A percentile compares a stretch with the other conserved stretches of the same genome.
These are phyloP conservation scores for Lichenothelia convexa DNA, from an alignment of 495 filamentous ascomycete species.

Conservation along the genomic window DNA sequence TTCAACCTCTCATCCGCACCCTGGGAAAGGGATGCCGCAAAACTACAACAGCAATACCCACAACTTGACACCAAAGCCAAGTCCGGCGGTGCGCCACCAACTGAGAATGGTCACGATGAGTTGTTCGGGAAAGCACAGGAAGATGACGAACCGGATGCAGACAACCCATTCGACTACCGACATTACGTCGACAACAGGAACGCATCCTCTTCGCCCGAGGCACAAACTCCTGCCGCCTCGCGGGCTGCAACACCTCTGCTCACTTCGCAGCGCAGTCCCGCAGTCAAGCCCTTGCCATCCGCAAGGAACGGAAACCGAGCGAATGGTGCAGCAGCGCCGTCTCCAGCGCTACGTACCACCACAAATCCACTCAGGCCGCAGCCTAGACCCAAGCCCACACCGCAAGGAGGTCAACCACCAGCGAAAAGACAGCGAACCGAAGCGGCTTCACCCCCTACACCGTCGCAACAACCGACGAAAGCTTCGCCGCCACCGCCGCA, in stretches of 20 bases:
- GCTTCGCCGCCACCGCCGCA: not conserved
- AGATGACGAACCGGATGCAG: not conserved
- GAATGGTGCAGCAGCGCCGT: too few species aligned
- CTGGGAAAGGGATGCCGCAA: constrained; percentile 4
- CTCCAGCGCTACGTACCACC: not conserved
- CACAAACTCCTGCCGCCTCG: not conserved
- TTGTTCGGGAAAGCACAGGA: constrained; percentile 6
- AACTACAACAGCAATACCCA: constrained; percentile 5
- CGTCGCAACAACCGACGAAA: too few species aligned
- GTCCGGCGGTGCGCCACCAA: not conserved
- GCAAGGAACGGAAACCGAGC: too few species aligned
- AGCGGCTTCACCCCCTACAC: too few species aligned
- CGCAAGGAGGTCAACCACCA: not conserved
- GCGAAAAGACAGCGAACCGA: not conserved
- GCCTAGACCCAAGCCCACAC: not conserved
- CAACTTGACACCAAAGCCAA: constrained; percentile 2
- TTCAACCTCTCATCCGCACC: constrained; percentile 10
- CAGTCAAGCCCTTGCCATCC: not conserved
- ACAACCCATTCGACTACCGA: constrained; percentile 9
- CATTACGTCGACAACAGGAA: constrained; percentile 2
- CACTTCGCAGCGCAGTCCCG: too few species aligned
- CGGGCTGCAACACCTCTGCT: not conserved
- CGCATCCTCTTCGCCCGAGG: not conserved
- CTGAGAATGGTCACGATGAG: constrained; percentile 6
- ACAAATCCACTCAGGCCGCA: not conserved